Percentiles rank a stretch among this genome's conserved stretches.
phyloP scores from a whole-genome alignment of 2,329 filamentous ascomycete genomes.

The Emericellopsis atlantica region DNA sequence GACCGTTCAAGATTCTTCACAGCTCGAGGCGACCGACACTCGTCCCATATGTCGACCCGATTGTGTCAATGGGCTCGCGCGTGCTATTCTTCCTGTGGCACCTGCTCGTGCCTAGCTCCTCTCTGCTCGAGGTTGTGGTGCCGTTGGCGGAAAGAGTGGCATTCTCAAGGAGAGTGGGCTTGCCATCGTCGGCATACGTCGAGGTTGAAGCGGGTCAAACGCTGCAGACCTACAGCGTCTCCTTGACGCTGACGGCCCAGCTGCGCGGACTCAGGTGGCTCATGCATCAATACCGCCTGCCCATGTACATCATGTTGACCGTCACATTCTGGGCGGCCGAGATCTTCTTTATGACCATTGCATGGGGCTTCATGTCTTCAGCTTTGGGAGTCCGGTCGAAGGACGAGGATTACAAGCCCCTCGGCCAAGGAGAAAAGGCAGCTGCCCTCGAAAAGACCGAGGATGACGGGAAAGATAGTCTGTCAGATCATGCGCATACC shows the following conservation, averaged over 20 bases:
- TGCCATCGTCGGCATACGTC: constrained; percentile 34
- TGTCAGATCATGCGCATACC: constrained; percentile 27
- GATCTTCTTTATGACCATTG: constrained; percentile 50
- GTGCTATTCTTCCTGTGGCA: constrained; percentile 56
- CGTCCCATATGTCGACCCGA: constrained; percentile 63
- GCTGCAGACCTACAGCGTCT: constrained; percentile 65
- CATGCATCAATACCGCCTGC: constrained; percentile 73
- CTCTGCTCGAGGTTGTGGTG: constrained; percentile 52
- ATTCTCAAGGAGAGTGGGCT: constrained; percentile 35
- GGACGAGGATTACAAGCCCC: constrained; percentile 4
- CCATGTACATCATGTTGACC: constrained; percentile 57
- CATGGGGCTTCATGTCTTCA: constrained; percentile 44
- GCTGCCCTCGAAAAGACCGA: constrained; percentile 10
- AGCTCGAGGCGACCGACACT: constrained; percentile 63
- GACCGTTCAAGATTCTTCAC: constrained; percentile 32
- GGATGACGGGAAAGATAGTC: constrained; percentile 13
- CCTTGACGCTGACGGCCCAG: constrained; percentile 58
- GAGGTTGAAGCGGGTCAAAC: constrained; percentile 58
- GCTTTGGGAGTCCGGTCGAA: constrained; percentile 16
- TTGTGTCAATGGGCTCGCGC: constrained; percentile 50
- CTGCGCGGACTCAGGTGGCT: constrained; percentile 68
- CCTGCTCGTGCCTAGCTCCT: constrained; percentile 49
- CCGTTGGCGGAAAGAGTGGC: constrained; percentile 61
- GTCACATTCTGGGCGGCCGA: constrained; percentile 66
- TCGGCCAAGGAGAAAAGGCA: constrained; percentile 4